A percentile compares a stretch with the other conserved stretches of the same genome.
phyloP scores from a whole-genome alignment of 2,329 filamentous ascomycete genomes.

The Trichoderma brevicompactum region DNA sequence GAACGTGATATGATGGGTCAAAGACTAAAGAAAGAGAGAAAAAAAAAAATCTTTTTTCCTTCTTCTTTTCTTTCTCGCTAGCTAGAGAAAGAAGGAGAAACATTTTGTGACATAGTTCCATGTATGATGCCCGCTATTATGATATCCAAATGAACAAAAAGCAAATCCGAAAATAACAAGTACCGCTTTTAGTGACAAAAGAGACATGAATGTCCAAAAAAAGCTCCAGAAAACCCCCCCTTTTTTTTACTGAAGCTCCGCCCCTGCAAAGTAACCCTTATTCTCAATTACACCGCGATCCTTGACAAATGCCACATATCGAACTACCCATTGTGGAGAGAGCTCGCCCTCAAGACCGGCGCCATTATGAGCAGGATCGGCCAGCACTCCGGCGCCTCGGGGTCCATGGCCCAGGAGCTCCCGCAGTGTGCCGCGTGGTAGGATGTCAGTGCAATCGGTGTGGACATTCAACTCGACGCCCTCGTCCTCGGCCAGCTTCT shows the following conservation, averaged over 20 bases:
- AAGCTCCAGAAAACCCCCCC: not conserved
- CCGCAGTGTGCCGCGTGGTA: slow-evolving; percentile 81
- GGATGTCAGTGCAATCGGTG: slow-evolving; percentile 89
- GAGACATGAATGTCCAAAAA: not conserved
- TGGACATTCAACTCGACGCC: slow-evolving; percentile 89
- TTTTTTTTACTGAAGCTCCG: slow-evolving; percentile 58
- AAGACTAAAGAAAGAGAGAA: not conserved
- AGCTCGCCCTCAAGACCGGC: slow-evolving; percentile 75
- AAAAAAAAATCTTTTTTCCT: not conserved
- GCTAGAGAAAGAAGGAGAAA: slow-evolving; percentile 1
- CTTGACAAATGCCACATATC: slow-evolving; percentile 94
- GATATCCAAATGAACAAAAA: slow-evolving; percentile 32
- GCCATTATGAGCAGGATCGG: slow-evolving; percentile 55
- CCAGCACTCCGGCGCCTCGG: slow-evolving; percentile 75
- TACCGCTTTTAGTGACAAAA: slow-evolving; percentile 20
- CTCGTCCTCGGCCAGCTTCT: slow-evolving; percentile 80
- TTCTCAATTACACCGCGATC: slow-evolving; percentile 96
- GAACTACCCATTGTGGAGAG: slow-evolving; percentile 90
- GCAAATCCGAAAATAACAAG: slow-evolving; percentile 15
- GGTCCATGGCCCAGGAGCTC: slow-evolving; percentile 78
- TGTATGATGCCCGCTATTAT: slow-evolving; percentile 42
- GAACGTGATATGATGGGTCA: not conserved
- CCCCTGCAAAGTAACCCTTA: slow-evolving; percentile 94
- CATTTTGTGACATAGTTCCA: slow-evolving; percentile 11
- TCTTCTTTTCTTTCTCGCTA: not conserved